A percentile compares a stretch with the other conserved stretches of the same genome.
These are phyloP conservation scores for Serendipita vermifera DNA, from an alignment of 768 basidiomycete genomes.

Conservation along the genomic window DNA sequence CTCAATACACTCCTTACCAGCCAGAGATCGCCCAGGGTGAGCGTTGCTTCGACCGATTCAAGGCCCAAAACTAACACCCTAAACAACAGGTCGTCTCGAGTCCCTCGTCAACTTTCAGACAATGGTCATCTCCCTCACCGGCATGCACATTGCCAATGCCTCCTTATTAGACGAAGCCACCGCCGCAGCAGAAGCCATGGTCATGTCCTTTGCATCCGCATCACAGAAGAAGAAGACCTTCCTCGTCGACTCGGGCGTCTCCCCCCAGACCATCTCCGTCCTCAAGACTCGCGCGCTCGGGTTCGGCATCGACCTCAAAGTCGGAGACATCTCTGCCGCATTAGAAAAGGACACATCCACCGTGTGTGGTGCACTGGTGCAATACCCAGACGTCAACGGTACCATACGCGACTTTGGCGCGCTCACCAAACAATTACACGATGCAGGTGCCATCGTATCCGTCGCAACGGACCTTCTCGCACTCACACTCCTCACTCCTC, in stretches of 20 bases:
- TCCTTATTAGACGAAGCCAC: conserved; percentile 92
- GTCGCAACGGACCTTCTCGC: conserved; percentile 89
- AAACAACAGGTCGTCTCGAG: conserved; percentile 71
- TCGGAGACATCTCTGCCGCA: conserved; percentile 45
- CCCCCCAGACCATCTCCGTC: conserved; percentile 83
- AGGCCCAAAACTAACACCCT: conserved; percentile 10
- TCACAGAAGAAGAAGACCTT: conserved; percentile 69
- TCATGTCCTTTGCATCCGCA: conserved; percentile 68
- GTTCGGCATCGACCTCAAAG: conserved; percentile 72
- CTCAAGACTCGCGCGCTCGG: conserved; percentile 84
- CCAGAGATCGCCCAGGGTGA: conserved; percentile 96
- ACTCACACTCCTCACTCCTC: conserved; percentile 82
- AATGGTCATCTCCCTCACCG: conserved; percentile 86
- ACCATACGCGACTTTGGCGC: conserved; percentile 57
- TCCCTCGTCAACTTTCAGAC: conserved; percentile 95
- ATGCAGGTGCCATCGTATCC: conserved; percentile 63
- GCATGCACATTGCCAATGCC: conserved; percentile 92
- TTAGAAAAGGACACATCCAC: conserved; percentile 40
- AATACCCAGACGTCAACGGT: conserved; percentile 90
- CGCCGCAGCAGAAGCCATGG: conserved; percentile 92
- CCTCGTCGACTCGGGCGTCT: conserved; percentile 68
- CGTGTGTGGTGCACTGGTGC: conserved; percentile 77
- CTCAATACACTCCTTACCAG: conserved; percentile 90
- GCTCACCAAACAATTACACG: conserved; percentile 57
- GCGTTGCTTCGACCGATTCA: conserved; percentile 1